Conservation (phyloP, 2,329 filamentous ascomycete species). For the Nothophaeocryptopus gaeumannii region DNA sequence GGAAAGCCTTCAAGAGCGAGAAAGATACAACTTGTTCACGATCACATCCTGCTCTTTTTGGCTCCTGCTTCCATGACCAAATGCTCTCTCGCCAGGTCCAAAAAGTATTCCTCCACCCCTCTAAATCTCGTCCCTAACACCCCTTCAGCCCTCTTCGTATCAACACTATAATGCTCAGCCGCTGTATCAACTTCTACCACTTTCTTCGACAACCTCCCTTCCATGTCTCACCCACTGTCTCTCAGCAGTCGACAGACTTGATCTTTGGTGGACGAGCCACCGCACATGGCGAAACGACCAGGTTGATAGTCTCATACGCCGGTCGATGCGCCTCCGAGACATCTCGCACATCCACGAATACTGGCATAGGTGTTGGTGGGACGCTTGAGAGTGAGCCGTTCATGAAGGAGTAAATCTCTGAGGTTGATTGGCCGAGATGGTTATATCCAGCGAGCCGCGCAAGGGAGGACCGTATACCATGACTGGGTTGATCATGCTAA, state of each 20-base stretch:
- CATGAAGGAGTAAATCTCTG: constrained; percentile 2
- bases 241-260: constrained; percentile 1
- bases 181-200: background rate
- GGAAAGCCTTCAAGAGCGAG: too few species aligned
- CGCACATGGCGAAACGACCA: constrained; percentile 2
- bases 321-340: constrained; percentile 30
- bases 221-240: background rate
- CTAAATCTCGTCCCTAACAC: constrained; percentile 1
- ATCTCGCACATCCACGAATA: constrained; percentile 28
- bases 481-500: constrained; percentile 28
- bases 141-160: constrained; percentile 1
- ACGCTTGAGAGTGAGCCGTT: background rate
- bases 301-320: constrained; percentile 17
- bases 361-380: constrained; percentile 1
- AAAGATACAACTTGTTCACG: too few species aligned
- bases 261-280: constrained; percentile 3
- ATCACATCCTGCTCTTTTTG: too few species aligned
- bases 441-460: background rate
- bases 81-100: constrained; percentile 6
- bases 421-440: constrained; percentile 2
- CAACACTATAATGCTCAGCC: constrained; percentile 2
- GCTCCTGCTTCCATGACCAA: too few species aligned
- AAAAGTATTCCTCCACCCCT: background rate
- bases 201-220: constrained; percentile 1
- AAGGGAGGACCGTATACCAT: constrained; percentile 20